Percentiles rank a stretch among this genome's conserved stretches.
These are phyloP conservation scores for Geotrichum klebahnii DNA, from an alignment of 1,139 yeast species.

Conservation along the genomic window DNA sequence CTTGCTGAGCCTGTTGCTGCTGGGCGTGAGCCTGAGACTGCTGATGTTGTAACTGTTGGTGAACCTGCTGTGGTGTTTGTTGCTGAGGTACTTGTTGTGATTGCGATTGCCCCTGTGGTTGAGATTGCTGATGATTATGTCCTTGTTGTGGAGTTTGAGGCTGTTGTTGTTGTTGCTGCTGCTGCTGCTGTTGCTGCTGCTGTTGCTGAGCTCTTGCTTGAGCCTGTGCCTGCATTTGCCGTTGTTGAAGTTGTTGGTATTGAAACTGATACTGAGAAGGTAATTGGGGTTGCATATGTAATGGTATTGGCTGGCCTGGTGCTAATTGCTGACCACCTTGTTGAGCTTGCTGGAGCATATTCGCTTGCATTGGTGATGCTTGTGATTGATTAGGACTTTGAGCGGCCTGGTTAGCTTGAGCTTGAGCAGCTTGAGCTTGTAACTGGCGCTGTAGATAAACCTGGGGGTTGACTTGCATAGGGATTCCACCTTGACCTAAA, in stretches of 20 bases:
- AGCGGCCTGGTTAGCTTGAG: slow-evolving; percentile 1
- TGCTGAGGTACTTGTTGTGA: neutral
- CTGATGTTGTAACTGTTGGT: slow-evolving; percentile 12
- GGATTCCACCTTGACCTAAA: slow-evolving; percentile 12
- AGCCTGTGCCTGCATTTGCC: slow-evolving; percentile 7
- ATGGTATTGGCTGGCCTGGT: slow-evolving; percentile 4
- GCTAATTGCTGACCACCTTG: slow-evolving; percentile 6
- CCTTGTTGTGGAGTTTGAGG: neutral
- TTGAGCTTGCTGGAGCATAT: slow-evolving; percentile 5
- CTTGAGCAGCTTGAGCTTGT: slow-evolving; percentile 10
- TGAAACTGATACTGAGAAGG: slow-evolving; percentile 10
- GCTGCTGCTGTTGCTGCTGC: slow-evolving; percentile 8
- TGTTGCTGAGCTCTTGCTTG: slow-evolving; percentile 10
- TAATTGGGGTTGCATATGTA: slow-evolving; percentile 7
- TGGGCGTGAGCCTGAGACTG: slow-evolving; percentile 4
- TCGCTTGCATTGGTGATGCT: slow-evolving; percentile 8
- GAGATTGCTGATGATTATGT: slow-evolving; percentile 4
- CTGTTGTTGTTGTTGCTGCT: neutral
- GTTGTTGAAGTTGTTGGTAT: slow-evolving; percentile 8
- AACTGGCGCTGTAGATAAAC: slow-evolving; percentile 6
- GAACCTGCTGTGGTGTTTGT: slow-evolving; percentile 10
- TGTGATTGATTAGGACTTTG: slow-evolving; percentile 1
- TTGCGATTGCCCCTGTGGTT: neutral
- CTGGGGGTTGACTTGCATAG: slow-evolving; percentile 12
- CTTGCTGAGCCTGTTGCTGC: neutral